Percentiles rank a stretch among this genome's conserved stretches.
phyloP scores from a whole-genome alignment of 2,329 filamentous ascomycete species.

The Venturia nashicola region DNA sequence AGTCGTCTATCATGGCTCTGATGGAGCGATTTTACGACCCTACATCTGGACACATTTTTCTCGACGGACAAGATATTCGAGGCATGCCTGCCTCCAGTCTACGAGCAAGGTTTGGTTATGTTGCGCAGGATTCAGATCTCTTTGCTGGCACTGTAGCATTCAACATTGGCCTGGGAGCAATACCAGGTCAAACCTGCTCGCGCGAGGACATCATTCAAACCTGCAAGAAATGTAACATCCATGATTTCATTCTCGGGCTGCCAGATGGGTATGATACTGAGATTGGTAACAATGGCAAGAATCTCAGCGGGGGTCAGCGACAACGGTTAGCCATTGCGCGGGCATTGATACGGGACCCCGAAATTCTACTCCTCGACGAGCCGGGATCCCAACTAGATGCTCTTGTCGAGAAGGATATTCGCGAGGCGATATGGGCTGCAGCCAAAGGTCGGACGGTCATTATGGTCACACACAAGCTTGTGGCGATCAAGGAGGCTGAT shows the following conservation, averaged over 20 bases:
- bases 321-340: conserved; percentile 34
- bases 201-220: conserved; percentile 31
- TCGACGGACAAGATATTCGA: conserved; percentile 27
- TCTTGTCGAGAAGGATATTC: conserved; percentile 30
- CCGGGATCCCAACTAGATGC: conserved; percentile 34
- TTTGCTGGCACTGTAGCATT: conserved; percentile 31
- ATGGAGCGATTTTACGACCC: conserved; percentile 29
- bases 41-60: conserved; percentile 17
- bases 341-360: conserved; percentile 32
- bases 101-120: conserved; percentile 29
- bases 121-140: conserved; percentile 33
- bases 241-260: conserved; percentile 28
- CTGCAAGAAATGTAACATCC: conserved; percentile 35
- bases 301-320: conserved; percentile 33
- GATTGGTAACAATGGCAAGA: conserved; percentile 29
- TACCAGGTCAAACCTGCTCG: conserved; percentile 14
- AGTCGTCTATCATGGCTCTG: conserved; percentile 28
- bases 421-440: conserved; percentile 43
- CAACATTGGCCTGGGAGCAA: conserved; percentile 31
- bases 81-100: conserved; percentile 42
- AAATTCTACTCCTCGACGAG: conserved; percentile 35
- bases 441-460: conserved; percentile 28
- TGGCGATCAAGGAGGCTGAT: conserved; percentile 16
- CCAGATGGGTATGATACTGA: conserved; percentile 35
- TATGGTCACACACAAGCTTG: conserved; percentile 21